Conservation (phyloP, 2,329 filamentous ascomycete species). For the Nectriaceae sp. region DNA sequence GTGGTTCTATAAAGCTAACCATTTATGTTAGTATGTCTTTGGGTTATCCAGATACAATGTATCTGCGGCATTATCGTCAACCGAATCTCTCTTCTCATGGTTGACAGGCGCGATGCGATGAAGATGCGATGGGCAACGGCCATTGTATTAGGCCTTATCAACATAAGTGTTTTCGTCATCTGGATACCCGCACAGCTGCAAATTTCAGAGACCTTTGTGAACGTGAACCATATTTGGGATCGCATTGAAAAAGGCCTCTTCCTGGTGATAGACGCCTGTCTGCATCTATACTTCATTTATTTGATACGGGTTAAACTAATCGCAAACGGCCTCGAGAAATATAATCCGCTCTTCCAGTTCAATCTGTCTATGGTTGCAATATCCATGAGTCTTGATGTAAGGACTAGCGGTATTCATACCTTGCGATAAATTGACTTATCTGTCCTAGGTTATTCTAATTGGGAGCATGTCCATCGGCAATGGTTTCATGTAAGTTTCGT, state of each 20-base stretch:
- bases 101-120: slow-evolving; percentile 3
- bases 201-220: slow-evolving; percentile 4
- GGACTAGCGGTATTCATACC: neutral
- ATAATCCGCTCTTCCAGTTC: slow-evolving; percentile 38
- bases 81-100: slow-evolving; percentile 31
- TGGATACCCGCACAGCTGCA: slow-evolving; percentile 13
- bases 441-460: slow-evolving; percentile 21
- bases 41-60: slow-evolving; percentile 24
- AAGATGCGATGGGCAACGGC: slow-evolving; percentile 8
- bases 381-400: slow-evolving; percentile 62
- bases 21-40: slow-evolving; percentile 10
- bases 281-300: slow-evolving; percentile 64
- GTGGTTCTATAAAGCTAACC: slow-evolving; percentile 14
- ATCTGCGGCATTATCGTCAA: slow-evolving; percentile 50
- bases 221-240: slow-evolving; percentile 11
- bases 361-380: slow-evolving; percentile 11
- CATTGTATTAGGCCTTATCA: slow-evolving; percentile 8
- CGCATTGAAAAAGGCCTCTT: slow-evolving; percentile 12
- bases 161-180: slow-evolving; percentile 10
- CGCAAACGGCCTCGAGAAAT: slow-evolving; percentile 64
- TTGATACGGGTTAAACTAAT: slow-evolving; percentile 68
- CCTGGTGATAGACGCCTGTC: slow-evolving; percentile 10
- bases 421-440: neutral
- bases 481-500: slow-evolving; percentile 20
- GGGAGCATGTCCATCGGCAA: slow-evolving; percentile 25